Conservation (phyloP, 805 yeast species). For the Nakazawaea ambrosiae region DNA sequence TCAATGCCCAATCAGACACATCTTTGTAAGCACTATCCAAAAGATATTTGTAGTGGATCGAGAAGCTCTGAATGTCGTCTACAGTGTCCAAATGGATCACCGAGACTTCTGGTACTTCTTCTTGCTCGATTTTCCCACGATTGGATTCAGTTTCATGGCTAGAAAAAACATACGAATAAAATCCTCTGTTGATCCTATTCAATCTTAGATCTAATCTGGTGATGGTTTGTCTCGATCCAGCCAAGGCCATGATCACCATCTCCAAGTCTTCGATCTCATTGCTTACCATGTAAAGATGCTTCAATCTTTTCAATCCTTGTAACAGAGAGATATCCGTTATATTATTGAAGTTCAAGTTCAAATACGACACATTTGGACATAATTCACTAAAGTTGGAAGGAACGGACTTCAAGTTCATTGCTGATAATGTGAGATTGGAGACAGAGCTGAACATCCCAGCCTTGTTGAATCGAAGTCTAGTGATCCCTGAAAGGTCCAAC, state of each 20-base stretch:
- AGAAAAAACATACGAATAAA: constrained; percentile 48
- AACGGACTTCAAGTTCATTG: constrained; percentile 33
- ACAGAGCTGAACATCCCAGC: constrained; percentile 26
- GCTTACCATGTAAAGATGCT: constrained; percentile 36
- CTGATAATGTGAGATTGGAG: constrained; percentile 35
- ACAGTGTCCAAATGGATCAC: constrained; percentile 27
- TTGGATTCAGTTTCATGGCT: constrained; percentile 26
- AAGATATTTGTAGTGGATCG: constrained; percentile 30
- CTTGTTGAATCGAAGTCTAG: constrained; percentile 12
- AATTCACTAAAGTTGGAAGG: constrained; percentile 29
- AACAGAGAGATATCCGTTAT: constrained; percentile 29
- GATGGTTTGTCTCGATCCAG: constrained; percentile 26
- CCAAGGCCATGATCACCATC: constrained; percentile 24
- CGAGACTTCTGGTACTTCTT: not conserved
- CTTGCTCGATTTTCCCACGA: constrained; percentile 1
- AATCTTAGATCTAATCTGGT: constrained; percentile 39
- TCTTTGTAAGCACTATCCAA: constrained; percentile 19
- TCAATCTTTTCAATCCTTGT: constrained; percentile 26
- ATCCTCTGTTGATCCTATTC: constrained; percentile 38
- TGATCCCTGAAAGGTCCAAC: constrained; percentile 34
- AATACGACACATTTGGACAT: constrained; percentile 40
- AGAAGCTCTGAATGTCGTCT: constrained; percentile 37
- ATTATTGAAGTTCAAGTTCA: constrained; percentile 45
- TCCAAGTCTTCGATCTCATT: constrained; percentile 33
- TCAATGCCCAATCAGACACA: constrained; percentile 26